Evolutionary conservation across 139 green algal species (phyloP), one percentile per base, ranked within the genome.

Genomic region (Ulvella scutata): DNA sequence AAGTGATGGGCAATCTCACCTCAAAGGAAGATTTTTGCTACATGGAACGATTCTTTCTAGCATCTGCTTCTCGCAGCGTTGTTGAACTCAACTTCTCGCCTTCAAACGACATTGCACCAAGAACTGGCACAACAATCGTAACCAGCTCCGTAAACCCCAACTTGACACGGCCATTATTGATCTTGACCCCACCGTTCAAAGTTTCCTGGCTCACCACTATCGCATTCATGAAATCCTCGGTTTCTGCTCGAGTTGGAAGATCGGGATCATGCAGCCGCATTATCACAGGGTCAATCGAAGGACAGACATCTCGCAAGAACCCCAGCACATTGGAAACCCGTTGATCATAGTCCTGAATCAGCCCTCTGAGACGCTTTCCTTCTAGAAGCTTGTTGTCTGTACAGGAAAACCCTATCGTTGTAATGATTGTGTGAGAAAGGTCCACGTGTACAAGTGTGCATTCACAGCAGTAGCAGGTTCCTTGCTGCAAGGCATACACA

Each of bases 201-300:
- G 92, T 97, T 80, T 97, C 92, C 39, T 86, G 43, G 0, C 85
- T 92, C n/a, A 97, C 89, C 7, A 97, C 92, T 36, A 97, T 78
- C 0, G 87, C 92, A 37, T 91, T 60, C 82, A 96, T 92, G 28
- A 72, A 40, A 2, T 80, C 61, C 17, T 90, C 83, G 4, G 87
- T 88, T 40, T 92, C 90, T 3, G 89, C 89, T 9, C 82, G 34
- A 2, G 88, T 91, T 3, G 90, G 89, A 43, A 84, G 10, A 23
- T 31, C 9, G 3, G 29, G 43, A 17, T 60, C 72, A 61, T 59
- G 21, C 72, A 76, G 13, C 6, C 72, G 72, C 38, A 36, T 61
- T 36, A 44, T 43, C 1, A 37, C 72, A 61, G 36, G 35, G 4
- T 74, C 7, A 9, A 91, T 40, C 0, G 31, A 40, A 0, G 87